phyloP scores from a whole-genome alignment of 225 moss, liverwort and hornwort species.

The Bryoerythrophyllum caledonicum region DNA sequence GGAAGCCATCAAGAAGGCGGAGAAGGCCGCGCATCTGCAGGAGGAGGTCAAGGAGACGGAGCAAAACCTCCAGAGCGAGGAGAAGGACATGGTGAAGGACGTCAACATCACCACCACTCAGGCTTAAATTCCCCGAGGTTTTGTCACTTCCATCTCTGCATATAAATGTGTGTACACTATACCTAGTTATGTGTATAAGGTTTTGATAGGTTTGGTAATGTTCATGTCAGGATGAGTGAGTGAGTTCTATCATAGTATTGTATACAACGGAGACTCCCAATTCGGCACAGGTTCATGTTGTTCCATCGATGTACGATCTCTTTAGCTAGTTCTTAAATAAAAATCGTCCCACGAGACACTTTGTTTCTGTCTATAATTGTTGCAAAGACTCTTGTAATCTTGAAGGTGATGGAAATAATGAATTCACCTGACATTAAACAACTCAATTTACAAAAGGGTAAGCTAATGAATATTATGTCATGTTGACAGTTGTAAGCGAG shows the following conservation, averaged over 20 bases:
- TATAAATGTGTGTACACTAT: no score
- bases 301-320: neutral
- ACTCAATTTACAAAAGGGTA: no score
- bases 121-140: neutral
- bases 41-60: conserved; percentile 55
- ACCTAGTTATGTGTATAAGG: neutral
- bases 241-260: neutral
- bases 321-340: neutral
- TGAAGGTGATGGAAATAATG: no score
- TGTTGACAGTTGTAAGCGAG: no score
- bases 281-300: neutral
- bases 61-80: conserved; percentile 13
- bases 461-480: no score
- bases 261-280: neutral
- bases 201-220: conserved; percentile 2
- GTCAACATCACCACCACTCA: conserved; percentile 20
- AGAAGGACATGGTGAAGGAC: conserved; percentile 18
- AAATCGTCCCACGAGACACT: neutral
- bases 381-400: no score
- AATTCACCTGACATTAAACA: no score
- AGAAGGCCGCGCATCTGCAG: conserved; percentile 46
- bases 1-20: conserved; percentile 32
- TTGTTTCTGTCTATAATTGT: neutral
- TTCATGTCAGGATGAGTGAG: neutral
- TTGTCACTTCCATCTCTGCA: no score